Evolutionary conservation across 495 filamentous ascomycete genomes (phyloP), one percentile per base, ranked within the genome.

Genomic region (Oleoguttula mirabilis): DNA sequence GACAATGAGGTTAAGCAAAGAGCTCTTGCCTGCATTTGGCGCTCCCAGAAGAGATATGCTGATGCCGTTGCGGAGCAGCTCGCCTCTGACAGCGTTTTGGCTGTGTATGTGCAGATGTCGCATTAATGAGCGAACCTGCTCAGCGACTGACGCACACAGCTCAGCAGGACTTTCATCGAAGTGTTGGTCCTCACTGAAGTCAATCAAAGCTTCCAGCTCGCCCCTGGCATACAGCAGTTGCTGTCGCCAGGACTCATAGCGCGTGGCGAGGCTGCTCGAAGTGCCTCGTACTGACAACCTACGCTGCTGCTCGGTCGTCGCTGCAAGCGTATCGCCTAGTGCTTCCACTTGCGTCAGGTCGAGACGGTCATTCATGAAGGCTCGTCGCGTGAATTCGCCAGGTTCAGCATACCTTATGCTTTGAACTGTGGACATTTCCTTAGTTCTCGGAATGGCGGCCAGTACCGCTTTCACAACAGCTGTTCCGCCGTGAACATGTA

Each of bases 151-250:
- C 2, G 49, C 55, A 4, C 86, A 67, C 21, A 96, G 66, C 43
- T 80, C 74, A 5, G 68, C 64, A 0, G 86, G 81, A 1, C 84
- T 80, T 55, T 94, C 86, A 41, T 95, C 88, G 49, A 98, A 95
- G 65, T 94, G 80, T 62, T 96, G 88, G 54, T 96, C 92, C 61
- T 98, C 90, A 1, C 82, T 79, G 59, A 98, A 98, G 57, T 98
- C 90, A 54, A 98, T 96, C 44, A 96, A 62, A 0, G 90, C 90
- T 58, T 98, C 90, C 36, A 96, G 68, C 61, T 95, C 88, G 4
- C 84, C 92, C 6, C 88, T 74, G 19, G 87, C 88, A 50, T 80
- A 69, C 6, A 96, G 65, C 5, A 98, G 62, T 22, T 76, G 66
- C 43, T 75, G 65, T 10, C 90, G 74, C 92, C 90, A 98, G 21